Evolutionary conservation across 257 asterid species (phyloP).

Genomic region (Paraleonurus japonicus): DNA sequence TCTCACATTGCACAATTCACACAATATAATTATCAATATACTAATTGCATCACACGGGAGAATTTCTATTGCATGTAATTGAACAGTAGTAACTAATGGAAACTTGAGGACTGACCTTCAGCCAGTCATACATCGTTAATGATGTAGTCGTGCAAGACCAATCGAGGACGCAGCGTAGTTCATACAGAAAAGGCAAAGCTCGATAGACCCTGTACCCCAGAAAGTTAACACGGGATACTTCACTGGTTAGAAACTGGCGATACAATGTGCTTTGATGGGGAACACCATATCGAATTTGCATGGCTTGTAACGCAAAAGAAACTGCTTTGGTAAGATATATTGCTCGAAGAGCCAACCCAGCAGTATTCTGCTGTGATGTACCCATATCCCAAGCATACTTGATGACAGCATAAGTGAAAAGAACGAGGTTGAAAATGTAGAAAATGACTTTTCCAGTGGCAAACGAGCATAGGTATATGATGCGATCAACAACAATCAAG

Average conservation of each 20-base stretch:
- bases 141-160: conserved; percentile 98
- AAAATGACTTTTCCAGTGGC: conserved; percentile 87
- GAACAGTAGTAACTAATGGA: background rate
- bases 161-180: conserved; percentile 95
- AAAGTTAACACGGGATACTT: conserved; percentile 80
- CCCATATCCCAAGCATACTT: conserved; percentile 89
- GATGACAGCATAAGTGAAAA: conserved; percentile 75
- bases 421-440: conserved; percentile 80
- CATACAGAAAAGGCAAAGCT: conserved; percentile 93
- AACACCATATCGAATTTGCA: conserved; percentile 90
- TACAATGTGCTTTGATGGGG: conserved; percentile 93
- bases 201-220: conserved; percentile 93
- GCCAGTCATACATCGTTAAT: conserved; percentile 98
- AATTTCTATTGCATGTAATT: background rate
- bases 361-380: conserved; percentile 66
- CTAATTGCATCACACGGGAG: no score
- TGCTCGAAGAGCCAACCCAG: conserved; percentile 90
- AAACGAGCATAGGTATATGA: conserved; percentile 92
- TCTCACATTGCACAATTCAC: no score
- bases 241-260: conserved; percentile 97
- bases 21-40: no score
- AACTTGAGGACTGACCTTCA: conserved; percentile 66
- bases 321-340: conserved; percentile 85
- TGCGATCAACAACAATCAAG: conserved; percentile 93
- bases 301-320: conserved; percentile 90